Conservation (phyloP, 208 protist species). For the Leishmania gerbilli region DNA sequence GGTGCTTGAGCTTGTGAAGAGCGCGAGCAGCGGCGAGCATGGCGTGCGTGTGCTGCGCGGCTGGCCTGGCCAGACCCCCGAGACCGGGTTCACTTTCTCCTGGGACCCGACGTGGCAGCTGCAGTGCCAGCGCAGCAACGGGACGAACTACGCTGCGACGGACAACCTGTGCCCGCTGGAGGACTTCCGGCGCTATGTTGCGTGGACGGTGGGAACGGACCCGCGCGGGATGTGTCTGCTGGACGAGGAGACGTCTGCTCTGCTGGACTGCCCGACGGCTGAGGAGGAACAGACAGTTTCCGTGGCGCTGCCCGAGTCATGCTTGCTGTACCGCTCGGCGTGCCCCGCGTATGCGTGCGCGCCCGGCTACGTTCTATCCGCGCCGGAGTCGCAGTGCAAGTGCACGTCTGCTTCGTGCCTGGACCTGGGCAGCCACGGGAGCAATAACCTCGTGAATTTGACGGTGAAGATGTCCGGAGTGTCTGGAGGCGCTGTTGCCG, state of each 20-base stretch:
- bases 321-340: slow-evolving; percentile 14
- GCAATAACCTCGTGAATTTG: not conserved
- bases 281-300: slow-evolving; percentile 10
- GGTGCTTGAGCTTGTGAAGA: slow-evolving; percentile 51
- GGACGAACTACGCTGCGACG: slow-evolving; percentile 34
- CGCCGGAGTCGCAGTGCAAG: not conserved
- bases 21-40: slow-evolving; percentile 18
- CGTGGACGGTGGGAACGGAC: slow-evolving; percentile 31
- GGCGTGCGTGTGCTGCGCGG: slow-evolving; percentile 56
- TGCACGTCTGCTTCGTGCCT: slow-evolving; percentile 13
- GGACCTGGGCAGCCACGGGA: not conserved
- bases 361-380: slow-evolving; percentile 15
- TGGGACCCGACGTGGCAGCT: slow-evolving; percentile 38
- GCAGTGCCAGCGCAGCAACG: slow-evolving; percentile 39
- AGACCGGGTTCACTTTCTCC: slow-evolving; percentile 30
- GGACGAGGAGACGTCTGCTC: slow-evolving; percentile 18
- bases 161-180: slow-evolving; percentile 49
- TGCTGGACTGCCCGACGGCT: slow-evolving; percentile 34
- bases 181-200: slow-evolving; percentile 53
- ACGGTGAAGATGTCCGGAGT: slow-evolving; percentile 17
- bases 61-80: slow-evolving; percentile 42
- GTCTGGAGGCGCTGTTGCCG: slow-evolving; percentile 10
- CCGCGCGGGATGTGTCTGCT: slow-evolving; percentile 49
- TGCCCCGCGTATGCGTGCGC: slow-evolving; percentile 19
- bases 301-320: slow-evolving; percentile 9